A percentile compares a stretch with the other conserved stretches of the same genome.
phyloP scores from a whole-genome alignment of 805 yeast genomes.

The Crinitomyces ghanaensis region DNA sequence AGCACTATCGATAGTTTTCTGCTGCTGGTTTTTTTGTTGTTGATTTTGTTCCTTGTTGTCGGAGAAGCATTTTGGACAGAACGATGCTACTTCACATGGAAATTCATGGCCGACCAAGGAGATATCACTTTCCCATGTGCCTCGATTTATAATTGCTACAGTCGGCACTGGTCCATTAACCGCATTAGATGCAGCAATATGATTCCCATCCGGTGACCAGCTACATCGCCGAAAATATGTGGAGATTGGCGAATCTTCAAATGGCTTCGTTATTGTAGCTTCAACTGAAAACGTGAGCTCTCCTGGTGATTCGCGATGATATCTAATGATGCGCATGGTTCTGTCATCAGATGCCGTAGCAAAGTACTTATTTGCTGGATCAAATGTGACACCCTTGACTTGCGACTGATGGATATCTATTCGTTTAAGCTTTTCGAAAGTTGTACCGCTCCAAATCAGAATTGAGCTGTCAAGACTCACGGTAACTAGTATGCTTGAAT shows the following conservation, averaged over 20 bases:
- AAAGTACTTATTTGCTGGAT: constrained; percentile 95
- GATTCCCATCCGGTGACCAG: constrained; percentile 71
- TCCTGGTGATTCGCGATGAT: constrained; percentile 52
- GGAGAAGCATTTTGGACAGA: constrained; percentile 34
- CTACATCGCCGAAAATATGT: constrained; percentile 70
- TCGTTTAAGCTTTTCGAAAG: constrained; percentile 79
- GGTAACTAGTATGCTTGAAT: constrained; percentile 76
- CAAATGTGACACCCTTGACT: constrained; percentile 94
- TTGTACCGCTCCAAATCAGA: constrained; percentile 85
- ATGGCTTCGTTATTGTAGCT: constrained; percentile 72
- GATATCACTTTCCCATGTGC: constrained; percentile 54
- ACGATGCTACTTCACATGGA: constrained; percentile 52
- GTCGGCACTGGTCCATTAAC: constrained; percentile 56
- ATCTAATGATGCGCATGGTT: constrained; percentile 76
- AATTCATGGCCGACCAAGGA: constrained; percentile 60
- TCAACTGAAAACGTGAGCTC: constrained; percentile 82
- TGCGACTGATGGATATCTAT: constrained; percentile 90
- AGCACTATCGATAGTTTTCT: no score
- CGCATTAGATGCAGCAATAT: constrained; percentile 57
- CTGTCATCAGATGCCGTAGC: constrained; percentile 97
- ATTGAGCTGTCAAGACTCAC: constrained; percentile 92
- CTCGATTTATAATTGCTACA: constrained; percentile 48
- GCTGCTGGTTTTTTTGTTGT: no score
- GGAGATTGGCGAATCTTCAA: constrained; percentile 77
- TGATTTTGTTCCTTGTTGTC: no score